Percentiles rank a stretch among this genome's conserved stretches.
These are phyloP conservation scores for Cyberlindnera mississippiensis DNA, from an alignment of 805 yeast species.

Conservation along the genomic window DNA sequence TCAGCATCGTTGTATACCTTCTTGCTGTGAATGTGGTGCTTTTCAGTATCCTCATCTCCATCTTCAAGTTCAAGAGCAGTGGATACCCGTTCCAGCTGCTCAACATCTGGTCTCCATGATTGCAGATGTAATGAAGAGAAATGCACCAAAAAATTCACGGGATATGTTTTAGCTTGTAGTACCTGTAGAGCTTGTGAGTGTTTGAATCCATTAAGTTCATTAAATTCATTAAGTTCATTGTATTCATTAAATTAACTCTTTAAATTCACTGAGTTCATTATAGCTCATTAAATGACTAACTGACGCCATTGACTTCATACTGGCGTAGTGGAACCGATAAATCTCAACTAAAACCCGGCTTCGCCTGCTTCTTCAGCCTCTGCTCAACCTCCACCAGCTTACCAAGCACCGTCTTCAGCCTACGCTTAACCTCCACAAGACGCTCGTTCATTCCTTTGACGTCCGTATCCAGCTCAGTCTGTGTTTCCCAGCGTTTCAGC, in stretches of 20 bases:
- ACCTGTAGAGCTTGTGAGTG: no score
- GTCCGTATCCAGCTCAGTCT: conserved; percentile 20
- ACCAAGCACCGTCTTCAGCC: conserved; percentile 22
- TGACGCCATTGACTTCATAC: no score
- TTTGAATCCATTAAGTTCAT: no score
- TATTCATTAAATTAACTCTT: no score
- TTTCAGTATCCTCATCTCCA: conserved; percentile 59
- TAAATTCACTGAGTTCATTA: no score
- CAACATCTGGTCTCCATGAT: conserved; percentile 30
- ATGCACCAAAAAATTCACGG: neutral
- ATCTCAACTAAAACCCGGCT: neutral
- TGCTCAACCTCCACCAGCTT: conserved; percentile 36
- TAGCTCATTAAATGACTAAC: no score
- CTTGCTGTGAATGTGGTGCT: conserved; percentile 45
- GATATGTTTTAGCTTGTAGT: no score
- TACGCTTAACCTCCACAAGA: conserved; percentile 23
- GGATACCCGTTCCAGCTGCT: conserved; percentile 74
- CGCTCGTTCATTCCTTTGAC: conserved; percentile 23
- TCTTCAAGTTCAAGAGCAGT: conserved; percentile 66
- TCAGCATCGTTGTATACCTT: conserved; percentile 44
- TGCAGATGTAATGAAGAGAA: neutral
- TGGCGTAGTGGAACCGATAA: no score
- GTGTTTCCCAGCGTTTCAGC: conserved; percentile 28
- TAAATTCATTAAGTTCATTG: no score
- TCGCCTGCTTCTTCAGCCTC: conserved; percentile 10